Percentiles rank a stretch among this genome's conserved stretches.
Conservation (phyloP, 805 yeast genomes). For the Pichia membranifaciens region DNA sequence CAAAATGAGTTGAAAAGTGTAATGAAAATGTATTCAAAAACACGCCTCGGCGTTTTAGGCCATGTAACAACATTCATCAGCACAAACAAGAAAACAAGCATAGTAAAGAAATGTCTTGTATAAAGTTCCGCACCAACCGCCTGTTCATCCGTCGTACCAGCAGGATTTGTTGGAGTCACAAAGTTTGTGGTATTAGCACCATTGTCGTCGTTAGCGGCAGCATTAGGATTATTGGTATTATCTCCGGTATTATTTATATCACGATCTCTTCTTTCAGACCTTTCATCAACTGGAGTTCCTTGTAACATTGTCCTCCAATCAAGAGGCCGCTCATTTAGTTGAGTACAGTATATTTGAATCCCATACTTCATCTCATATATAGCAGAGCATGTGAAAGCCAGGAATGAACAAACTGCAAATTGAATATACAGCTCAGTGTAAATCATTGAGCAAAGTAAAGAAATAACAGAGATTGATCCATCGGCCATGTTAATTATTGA, state of each 20-base stretch:
- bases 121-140: constrained; percentile 52
- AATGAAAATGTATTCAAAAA: constrained; percentile 53
- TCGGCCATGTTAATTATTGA: constrained; percentile 62
- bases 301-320: constrained; percentile 60
- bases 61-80: constrained; percentile 54
- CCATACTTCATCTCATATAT: constrained; percentile 73
- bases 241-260: constrained; percentile 8
- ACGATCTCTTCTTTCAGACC: constrained; percentile 14
- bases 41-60: constrained; percentile 50
- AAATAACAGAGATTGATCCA: constrained; percentile 59
- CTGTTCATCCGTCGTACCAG: constrained; percentile 41
- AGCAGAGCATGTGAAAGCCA: constrained; percentile 63
- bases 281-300: constrained; percentile 46
- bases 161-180: constrained; percentile 17
- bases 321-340: constrained; percentile 65
- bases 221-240: constrained; percentile 18
- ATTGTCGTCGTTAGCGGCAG: not conserved
- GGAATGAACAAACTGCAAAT: constrained; percentile 61
- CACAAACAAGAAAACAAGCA: constrained; percentile 51
- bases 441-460: constrained; percentile 53
- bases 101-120: constrained; percentile 47
- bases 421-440: constrained; percentile 56
- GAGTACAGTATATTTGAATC: constrained; percentile 61
- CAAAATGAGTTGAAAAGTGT: constrained; percentile 63
- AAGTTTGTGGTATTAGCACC: not conserved